Evolutionary conservation across 2,329 filamentous ascomycete genomes (phyloP), one percentile per base, ranked within the genome.

Genomic region (Microsporum ferrugineum): DNA sequence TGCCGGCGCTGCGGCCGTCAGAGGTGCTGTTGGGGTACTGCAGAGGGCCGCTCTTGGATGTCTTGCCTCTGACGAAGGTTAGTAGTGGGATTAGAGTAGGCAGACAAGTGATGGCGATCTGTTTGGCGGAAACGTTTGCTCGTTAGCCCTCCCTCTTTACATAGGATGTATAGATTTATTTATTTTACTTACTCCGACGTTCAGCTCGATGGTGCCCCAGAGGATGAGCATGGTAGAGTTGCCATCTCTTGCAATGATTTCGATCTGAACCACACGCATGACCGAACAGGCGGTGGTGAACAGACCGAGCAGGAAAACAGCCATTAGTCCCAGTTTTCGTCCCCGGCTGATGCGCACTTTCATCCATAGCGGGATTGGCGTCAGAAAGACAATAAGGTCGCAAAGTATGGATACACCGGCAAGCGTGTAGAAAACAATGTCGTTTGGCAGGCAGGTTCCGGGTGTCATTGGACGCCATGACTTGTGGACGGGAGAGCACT

Each of bases 161-260:
- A n/a, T 31, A n/a, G n/a, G 3, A 59, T 10, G 5, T 33, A 10
- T 12, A 27, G 12, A 12, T 23, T 17, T 2, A 17, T 23, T 23
- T 38, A 14, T 39, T 47, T 34, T 31, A 59, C 79, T 67, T 74
- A 82, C 80, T 8, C 81, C 80, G 34, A 82, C 76, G 64, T 83
- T 82, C 68, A 83, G 80, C 66, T 83, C 81, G 60, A 83, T 79
- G 1, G 77, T 79, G 3, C 81, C 81, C 80, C 80, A 83, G 0
- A 83, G 70, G 0, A 83, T 74, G 8, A 83, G 71, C 77, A 81
- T 79, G 3, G 81, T 82, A 0, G 80, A 82, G 65, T 82, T 80
- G 6, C 80, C 79, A 41, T 82, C 79, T 10, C 71, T 70, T 14
- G 78, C 77, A 43, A 83, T 80, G 0, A 75, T 71, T 63, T 77